Conservation (phyloP, 2,329 filamentous ascomycete species). For the Cryoendolithus antarcticus region DNA sequence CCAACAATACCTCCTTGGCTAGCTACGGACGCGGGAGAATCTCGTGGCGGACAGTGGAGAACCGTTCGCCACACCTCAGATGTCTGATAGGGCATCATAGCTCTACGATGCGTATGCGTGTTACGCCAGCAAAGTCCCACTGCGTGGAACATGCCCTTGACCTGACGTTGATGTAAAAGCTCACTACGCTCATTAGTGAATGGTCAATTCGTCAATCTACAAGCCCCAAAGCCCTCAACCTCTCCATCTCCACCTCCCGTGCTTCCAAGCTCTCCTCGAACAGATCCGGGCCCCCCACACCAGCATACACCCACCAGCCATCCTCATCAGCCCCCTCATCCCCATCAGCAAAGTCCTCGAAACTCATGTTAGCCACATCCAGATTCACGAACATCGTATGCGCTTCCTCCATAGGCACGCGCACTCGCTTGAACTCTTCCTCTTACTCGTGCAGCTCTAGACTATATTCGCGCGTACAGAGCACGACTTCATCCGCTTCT, state of each 20-base stretch:
- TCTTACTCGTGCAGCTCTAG: neutral
- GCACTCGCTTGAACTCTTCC: conserved; percentile 5
- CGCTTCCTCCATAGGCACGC: conserved; percentile 6
- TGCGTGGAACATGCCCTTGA: no score
- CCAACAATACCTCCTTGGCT: no score
- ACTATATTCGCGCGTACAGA: neutral
- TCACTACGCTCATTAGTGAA: no score
- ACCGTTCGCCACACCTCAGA: no score
- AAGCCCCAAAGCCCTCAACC: neutral
- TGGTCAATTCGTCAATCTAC: neutral
- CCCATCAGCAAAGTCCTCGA: conserved; percentile 8
- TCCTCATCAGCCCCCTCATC: conserved; percentile 3
- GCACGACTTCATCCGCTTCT: neutral
- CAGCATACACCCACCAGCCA: conserved; percentile 5
- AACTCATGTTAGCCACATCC: conserved; percentile 11
- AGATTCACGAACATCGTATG: conserved; percentile 9
- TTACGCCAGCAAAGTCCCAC: no score
- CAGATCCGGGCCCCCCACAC: neutral
- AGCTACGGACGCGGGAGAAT: no score
- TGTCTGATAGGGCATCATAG: no score
- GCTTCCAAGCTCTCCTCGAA: neutral
- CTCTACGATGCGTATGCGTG: no score
- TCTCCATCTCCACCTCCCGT: neutral
- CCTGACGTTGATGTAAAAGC: no score
- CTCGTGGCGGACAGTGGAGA: no score